Evolutionary conservation across 805 yeast genomes (phyloP), one percentile per base, ranked within the genome.

Genomic region (Cyberlindnera bimundalis): DNA sequence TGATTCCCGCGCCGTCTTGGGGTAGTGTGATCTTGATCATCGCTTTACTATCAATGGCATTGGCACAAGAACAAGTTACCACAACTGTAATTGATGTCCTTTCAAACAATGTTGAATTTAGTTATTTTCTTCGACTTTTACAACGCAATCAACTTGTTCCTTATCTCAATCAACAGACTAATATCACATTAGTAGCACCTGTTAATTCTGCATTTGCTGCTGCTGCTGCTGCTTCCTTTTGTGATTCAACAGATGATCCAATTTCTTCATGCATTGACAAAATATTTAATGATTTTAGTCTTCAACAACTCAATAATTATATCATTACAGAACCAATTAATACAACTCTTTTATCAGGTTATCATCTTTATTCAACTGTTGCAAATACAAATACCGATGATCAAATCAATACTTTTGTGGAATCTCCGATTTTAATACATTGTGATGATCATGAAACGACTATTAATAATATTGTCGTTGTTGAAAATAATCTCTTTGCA

Each of bases 181-280:
- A 84, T 56, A 75, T 81, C 42, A 85, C 96, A 0, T 61, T 87
- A n/a, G 57, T 84, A 29, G 95, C 95, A 1, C 95, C 96, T 0
- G 72, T 82, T 11, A 87, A 87, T 56, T 79, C 81, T 49, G 96
- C 96, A 1, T 85, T 84, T 59, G 67, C 65, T 5, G 55, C 56
- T 15, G 29, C 39, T 12, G 85, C 84, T 59, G 67, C 65, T 5
- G 55, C 56, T 15, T 28, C 39, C 10, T 28, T 15, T 17, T 27
- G 29, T 29, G 34, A 15, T 14, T 15, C n/a, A 7, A 18, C 31
- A 7, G 21, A 20, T 20, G 29, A 25, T 14, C 11, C 13, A 18
- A 25, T 6, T 23, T 6, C 15, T 17, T 4, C 23, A 3, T 40
- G 43, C 21, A 15, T 37, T 5, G 35, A 43, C 8, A 14, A 29